Evolutionary conservation across 2,329 filamentous ascomycete species (phyloP), one percentile per base, ranked within the genome.

Genomic region (Stagonosporopsis rhizophila): DNA sequence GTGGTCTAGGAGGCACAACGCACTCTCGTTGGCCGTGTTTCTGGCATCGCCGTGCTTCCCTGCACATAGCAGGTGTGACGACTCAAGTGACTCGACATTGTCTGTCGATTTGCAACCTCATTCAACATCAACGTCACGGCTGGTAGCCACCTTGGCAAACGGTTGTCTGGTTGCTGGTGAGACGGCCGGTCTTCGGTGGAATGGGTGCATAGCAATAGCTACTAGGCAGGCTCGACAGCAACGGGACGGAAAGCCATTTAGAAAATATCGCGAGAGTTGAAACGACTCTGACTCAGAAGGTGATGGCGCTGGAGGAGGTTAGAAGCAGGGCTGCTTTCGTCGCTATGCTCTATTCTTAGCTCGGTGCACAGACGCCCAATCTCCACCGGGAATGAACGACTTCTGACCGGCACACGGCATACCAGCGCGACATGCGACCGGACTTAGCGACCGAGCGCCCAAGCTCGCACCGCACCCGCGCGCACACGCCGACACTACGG

Each of bases 11-110:
- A 38, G 28, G 20, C 19, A 23, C 30, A 38, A 38, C 42, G 56
- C 51, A 44, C 52, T 45, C 45, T 57, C 44, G 61, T 64, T 67
- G 66, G 64, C 55, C 44, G 62, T 65, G 58, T 65, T 65, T 63
- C 62, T 64, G 61, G 51, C 58, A 62, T 56, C 50, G 54, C 37
- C 47, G 41, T 60, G 45, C 49, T 62, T 48, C 57, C 42, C 42
- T 62, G 58, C 45, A 56, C 30, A 37, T 41, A 47, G 37, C 44
- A 30, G 37, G 14, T 46, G 37, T 52, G 47, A 52, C 28, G 28
- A 14, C 9, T 30, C 9, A 11, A 30, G 47, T 27, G 46, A 53
- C 42, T 54, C 46, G 55, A 46, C 32, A 9, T 51, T 35, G 52
- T 58, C 38, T 50, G 41, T 54, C 51, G 51, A 48, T 58, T 58